Conservation (phyloP, 768 basidiomycete genomes). For the Lactarius psammicola region DNA sequence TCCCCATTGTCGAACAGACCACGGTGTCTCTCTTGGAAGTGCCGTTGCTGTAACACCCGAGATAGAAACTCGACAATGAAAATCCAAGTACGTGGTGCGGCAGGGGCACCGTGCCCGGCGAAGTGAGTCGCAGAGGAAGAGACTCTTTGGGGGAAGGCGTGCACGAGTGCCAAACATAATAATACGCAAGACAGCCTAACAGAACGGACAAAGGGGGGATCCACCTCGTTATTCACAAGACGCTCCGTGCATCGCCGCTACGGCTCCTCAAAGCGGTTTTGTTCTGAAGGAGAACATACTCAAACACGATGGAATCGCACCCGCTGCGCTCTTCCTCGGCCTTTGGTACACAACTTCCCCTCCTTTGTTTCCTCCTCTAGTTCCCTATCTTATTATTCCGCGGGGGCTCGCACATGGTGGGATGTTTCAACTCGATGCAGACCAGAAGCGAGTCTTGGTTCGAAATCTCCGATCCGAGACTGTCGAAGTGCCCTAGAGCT, state of each 20-base stretch:
- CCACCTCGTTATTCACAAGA: slow-evolving; percentile 80
- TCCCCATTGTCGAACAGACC: slow-evolving; percentile 45
- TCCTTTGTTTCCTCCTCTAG: slow-evolving; percentile 9
- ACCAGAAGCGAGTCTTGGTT: slow-evolving; percentile 57
- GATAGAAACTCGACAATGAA: too few species aligned
- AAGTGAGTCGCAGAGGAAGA: too few species aligned
- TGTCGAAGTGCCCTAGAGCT: slow-evolving; percentile 35
- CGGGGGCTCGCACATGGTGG: not conserved
- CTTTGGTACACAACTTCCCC: not conserved
- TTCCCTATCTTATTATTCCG: slow-evolving; percentile 16
- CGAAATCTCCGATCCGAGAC: too few species aligned
- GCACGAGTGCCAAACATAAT: too few species aligned
- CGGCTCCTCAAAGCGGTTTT: slow-evolving; percentile 71
- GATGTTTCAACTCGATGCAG: slow-evolving; percentile 47
- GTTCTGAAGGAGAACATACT: slow-evolving; percentile 63
- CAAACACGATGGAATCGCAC: slow-evolving; percentile 38
- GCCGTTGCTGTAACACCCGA: slow-evolving; percentile 55
- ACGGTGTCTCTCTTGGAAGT: slow-evolving; percentile 36
- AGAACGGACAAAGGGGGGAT: not conserved
- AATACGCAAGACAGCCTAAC: not conserved
- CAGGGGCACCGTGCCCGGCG: too few species aligned
- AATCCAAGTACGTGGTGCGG: too few species aligned
- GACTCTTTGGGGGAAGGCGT: too few species aligned
- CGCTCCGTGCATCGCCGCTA: slow-evolving; percentile 81
- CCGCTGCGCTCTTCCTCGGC: not conserved